Base-by-base conservation (phyloP, 176 grass and related monocot genomes). In the Carex parvula region DNA sequence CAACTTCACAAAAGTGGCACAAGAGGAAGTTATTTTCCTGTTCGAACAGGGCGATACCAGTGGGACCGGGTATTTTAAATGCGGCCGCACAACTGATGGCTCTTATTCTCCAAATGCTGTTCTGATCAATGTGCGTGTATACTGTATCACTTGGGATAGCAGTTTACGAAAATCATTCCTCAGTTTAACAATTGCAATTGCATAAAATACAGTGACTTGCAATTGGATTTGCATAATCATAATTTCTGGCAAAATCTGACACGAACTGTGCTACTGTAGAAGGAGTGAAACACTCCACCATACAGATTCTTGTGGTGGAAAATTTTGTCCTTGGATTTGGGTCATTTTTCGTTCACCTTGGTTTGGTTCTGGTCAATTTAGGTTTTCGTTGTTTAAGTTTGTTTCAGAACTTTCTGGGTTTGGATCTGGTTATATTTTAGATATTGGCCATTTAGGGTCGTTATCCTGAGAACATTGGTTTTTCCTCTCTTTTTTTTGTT, bases 1-100 rank as follows among this genome's bases (percentile, higher is more conserved):
- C 24, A 97, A 94, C 83, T 97, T 97, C 85, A 97, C 94, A 41
- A 94, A 94, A 83, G 87, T 97, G 78, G 88, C 86, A 80, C 90
- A 92, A 85, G 90, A 94, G 83, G 94, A 97, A 86, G 88, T 89
- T 80, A 87, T 97, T 24, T 92, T 97, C 69, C 87, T 88, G 39
- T 94, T 94, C 63, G 88, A 92, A 84, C 84, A 88, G 57, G 30
- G 86, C 50, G 58, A 85, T 52, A 84, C 82, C 57, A 86, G 83
- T 65, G 85, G 84, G 70, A 88, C 86, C 17, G 26, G 35, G 9
- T 73, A 84, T 50, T 87, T 83, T 86, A 89, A 80, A 81, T 52
- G 83, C 5, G 52, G 63, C 61, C 13, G 8, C 84, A 69, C 55
- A 87, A 66, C 17, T 80, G 89, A 64, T 21, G 42, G 41, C 70